Evolutionary conservation across 208 protist genomes (phyloP).

Genomic region (Angomonas desouzai): DNA sequence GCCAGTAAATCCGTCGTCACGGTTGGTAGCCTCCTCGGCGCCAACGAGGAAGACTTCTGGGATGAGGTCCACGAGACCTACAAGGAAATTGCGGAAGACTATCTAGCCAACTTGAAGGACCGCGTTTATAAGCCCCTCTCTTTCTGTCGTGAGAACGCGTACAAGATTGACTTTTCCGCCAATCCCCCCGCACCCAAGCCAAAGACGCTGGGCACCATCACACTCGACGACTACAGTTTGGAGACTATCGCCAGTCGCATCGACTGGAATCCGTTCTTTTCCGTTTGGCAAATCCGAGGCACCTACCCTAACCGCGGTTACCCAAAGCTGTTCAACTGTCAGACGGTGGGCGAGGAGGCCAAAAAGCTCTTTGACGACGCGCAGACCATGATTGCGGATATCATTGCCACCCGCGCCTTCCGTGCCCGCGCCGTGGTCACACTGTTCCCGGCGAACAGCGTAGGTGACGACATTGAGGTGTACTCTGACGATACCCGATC

Average conservation of each 20-base stretch:
- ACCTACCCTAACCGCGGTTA: conserved; percentile 95
- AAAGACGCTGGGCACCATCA: conserved; percentile 59
- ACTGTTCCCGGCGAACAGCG: conserved; percentile 89
- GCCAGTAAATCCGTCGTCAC: conserved; percentile 91
- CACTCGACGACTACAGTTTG: conserved; percentile 80
- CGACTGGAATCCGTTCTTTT: conserved; percentile 97
- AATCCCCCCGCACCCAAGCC: conserved; percentile 53
- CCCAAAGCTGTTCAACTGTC: conserved; percentile 96
- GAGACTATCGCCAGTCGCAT: conserved; percentile 88
- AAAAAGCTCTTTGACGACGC: conserved; percentile 92
- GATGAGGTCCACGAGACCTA: conserved; percentile 89
- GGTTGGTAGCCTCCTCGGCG: conserved; percentile 65
- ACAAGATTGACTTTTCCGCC: conserved; percentile 69
- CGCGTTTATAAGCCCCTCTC: conserved; percentile 79
- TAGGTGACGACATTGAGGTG: conserved; percentile 94
- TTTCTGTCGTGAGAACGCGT: conserved; percentile 46
- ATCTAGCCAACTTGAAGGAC: conserved; percentile 89
- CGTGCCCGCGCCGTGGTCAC: conserved; percentile 72
- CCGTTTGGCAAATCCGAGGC: conserved; percentile 93
- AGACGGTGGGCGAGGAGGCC: conserved; percentile 91
- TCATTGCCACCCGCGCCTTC: conserved; percentile 83
- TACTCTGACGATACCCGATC: conserved; percentile 62
- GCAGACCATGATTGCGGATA: conserved; percentile 75
- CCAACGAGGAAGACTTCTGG: conserved; percentile 58
- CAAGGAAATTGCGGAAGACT: conserved; percentile 91